A percentile compares a stretch with the other conserved stretches of the same genome.
phyloP scores from a whole-genome alignment of 306 rosid genomes.

The Glycine tomentella region DNA sequence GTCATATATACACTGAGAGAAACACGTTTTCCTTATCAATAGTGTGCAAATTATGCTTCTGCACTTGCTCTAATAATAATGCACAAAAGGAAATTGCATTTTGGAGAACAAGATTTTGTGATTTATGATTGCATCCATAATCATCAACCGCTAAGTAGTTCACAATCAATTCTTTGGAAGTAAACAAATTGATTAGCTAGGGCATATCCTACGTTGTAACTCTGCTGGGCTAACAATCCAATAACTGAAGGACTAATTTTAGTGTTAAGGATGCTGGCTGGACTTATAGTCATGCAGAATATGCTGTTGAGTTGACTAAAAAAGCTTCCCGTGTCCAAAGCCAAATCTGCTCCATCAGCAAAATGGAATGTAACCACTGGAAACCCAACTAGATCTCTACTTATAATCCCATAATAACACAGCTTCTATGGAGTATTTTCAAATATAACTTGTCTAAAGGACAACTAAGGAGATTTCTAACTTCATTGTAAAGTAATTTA shows the following conservation, averaged over 20 bases:
- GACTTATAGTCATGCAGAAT: constrained; percentile 46
- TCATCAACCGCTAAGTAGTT: constrained; percentile 47
- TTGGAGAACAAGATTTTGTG: neutral
- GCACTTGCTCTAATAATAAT: neutral
- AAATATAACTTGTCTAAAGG: neutral
- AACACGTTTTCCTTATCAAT: neutral
- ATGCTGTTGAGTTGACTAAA: neutral
- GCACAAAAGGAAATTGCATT: no score
- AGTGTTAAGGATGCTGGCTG: neutral
- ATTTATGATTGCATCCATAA: neutral
- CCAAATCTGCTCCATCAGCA: constrained; percentile 50
- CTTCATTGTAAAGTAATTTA: constrained; percentile 33
- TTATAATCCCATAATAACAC: constrained; percentile 46
- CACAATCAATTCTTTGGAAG: constrained; percentile 56
- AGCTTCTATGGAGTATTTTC: neutral
- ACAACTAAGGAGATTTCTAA: constrained; percentile 6
- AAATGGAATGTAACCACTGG: constrained; percentile 52
- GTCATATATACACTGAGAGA: neutral
- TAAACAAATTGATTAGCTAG: constrained; percentile 24
- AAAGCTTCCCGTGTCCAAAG: constrained; percentile 46
- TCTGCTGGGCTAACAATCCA: constrained; percentile 55
- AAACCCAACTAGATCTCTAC: constrained; percentile 51
- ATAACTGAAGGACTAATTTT: constrained; percentile 20
- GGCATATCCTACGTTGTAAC: constrained; percentile 57
- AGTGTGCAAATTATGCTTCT: neutral